These are phyloP conservation scores for Ochetophila trinervis DNA, from an alignment of 306 rosid genomes.

Conservation along the genomic window DNA sequence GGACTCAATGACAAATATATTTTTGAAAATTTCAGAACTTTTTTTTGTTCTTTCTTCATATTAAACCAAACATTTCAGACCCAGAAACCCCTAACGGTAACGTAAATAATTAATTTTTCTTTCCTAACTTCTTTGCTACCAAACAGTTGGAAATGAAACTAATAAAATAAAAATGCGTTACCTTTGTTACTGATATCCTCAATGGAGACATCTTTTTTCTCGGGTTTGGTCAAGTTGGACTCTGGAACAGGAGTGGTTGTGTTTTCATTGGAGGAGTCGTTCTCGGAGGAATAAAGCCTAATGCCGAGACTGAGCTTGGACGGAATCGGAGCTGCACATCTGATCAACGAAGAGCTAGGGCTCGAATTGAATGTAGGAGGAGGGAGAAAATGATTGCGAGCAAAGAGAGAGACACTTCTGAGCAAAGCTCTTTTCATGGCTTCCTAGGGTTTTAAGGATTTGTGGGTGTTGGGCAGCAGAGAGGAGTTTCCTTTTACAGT, in stretches of 20 bases:
- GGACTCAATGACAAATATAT: background rate
- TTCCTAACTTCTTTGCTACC: background rate
- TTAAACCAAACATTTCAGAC: background rate
- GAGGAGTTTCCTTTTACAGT: too few species aligned
- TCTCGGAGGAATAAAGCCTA: slow-evolving; percentile 49
- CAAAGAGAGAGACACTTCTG: slow-evolving; percentile 37
- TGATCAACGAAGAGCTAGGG: slow-evolving; percentile 17
- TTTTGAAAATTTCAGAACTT: background rate
- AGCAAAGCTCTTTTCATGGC: slow-evolving; percentile 42
- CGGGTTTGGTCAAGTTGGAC: slow-evolving; percentile 10
- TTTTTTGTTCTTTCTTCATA: background rate
- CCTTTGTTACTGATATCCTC: slow-evolving; percentile 61
- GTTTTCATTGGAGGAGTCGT: slow-evolving; percentile 16
- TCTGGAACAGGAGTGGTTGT: slow-evolving; percentile 14
- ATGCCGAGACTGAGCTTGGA: slow-evolving; percentile 17
- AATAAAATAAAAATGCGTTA: slow-evolving; percentile 4
- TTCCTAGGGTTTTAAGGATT: slow-evolving; percentile 28
- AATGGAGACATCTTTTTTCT: slow-evolving; percentile 8
- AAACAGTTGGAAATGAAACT: background rate
- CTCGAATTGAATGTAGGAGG: slow-evolving; percentile 5
- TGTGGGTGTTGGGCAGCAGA: too few species aligned
- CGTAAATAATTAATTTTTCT: too few species aligned
- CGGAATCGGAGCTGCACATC: slow-evolving; percentile 21
- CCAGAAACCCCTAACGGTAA: background rate
- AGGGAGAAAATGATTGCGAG: slow-evolving; percentile 42